A percentile compares a stretch with the other conserved stretches of the same genome.
phyloP scores from a whole-genome alignment of 1,284 basidiomycete species.

The Microbotryum intermedium region DNA sequence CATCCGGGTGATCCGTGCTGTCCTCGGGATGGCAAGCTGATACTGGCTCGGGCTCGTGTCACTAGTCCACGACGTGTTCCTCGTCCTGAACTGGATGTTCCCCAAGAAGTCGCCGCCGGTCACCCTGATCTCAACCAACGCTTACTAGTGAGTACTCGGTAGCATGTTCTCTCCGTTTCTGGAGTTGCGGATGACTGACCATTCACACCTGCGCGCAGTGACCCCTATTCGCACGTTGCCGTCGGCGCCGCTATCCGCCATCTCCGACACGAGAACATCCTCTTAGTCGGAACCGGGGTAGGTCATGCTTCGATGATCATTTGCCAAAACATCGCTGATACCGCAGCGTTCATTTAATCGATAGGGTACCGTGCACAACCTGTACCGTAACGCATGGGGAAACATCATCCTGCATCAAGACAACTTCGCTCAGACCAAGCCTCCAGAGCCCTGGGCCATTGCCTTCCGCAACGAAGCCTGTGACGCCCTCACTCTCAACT shows the following conservation, averaged over 20 bases:
- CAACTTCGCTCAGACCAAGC: constrained; percentile 30
- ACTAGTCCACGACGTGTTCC: constrained; percentile 32
- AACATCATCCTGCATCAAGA: constrained; percentile 30
- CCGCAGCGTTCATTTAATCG: neutral
- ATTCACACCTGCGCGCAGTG: neutral
- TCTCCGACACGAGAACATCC: constrained; percentile 25
- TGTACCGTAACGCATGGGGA: constrained; percentile 30
- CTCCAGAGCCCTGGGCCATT: constrained; percentile 31
- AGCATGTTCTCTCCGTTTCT: no score
- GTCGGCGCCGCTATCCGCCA: constrained; percentile 28
- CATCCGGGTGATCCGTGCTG: no score
- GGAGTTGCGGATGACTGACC: neutral
- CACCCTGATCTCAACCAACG: constrained; percentile 29
- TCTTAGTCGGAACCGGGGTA: constrained; percentile 31
- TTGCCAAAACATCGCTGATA: neutral
- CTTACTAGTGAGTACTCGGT: constrained; percentile 12
- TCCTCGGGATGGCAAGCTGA: neutral
- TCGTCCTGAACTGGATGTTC: constrained; percentile 33
- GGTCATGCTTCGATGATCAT: neutral
- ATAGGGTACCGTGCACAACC: constrained; percentile 30
- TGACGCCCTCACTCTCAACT: constrained; percentile 30
- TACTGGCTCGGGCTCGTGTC: neutral
- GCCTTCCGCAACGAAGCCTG: constrained; percentile 30
- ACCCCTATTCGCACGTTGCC: constrained; percentile 21
- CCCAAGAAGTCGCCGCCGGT: constrained; percentile 23